Evolutionary conservation across 2,329 filamentous ascomycete species (phyloP), one percentile per base, ranked within the genome.

Genomic region (Pleomassaria siparia): DNA sequence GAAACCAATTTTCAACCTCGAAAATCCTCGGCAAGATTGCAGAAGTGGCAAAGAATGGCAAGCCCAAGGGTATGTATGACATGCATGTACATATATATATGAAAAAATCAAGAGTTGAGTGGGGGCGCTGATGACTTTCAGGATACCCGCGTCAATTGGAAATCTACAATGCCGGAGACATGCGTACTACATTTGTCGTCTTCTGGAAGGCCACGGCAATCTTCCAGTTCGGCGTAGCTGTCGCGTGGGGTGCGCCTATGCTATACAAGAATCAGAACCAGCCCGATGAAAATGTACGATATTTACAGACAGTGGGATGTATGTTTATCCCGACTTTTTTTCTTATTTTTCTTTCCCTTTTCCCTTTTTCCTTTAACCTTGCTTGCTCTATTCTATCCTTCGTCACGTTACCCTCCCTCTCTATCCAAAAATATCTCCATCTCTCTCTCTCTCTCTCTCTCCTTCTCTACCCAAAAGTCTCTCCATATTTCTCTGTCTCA

Each of bases 131-230:
- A 30, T n/a, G 12, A 13, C n/a, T 7, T 4, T 0, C 22, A 51
- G 52, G 59, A 53, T 66, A 62, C 59, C 64, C 58, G 40, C 55
- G 40, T 50, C 58, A 45, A 12, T 51, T 72, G 6, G 45, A 66
- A 36, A 70, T 72, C 21, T 72, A 72, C 44, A 60, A 71, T 54
- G 67, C 69, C 7, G 69, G 69, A 25, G 63, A 68, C 18, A 60
- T 62, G 10, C 66, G 68, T 29, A 67, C 65, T 7, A 58, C 65
- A 3, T 71, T 58, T 54, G 62, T 72, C 13, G 57, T 58, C 15
- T 69, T 70, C 43, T 69, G 65, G 62, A 72, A 72, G 52, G 62
- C 63, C 21, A 61, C 63, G 35, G 64, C 65, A 3, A 28, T 72
- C 24, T 52, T 70, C 21, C 62, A 71, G 24, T 71, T 70, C 22